These are phyloP conservation scores for Coniella lustricola DNA, from an alignment of 2,329 filamentous ascomycete genomes.

Conservation along the genomic window DNA sequence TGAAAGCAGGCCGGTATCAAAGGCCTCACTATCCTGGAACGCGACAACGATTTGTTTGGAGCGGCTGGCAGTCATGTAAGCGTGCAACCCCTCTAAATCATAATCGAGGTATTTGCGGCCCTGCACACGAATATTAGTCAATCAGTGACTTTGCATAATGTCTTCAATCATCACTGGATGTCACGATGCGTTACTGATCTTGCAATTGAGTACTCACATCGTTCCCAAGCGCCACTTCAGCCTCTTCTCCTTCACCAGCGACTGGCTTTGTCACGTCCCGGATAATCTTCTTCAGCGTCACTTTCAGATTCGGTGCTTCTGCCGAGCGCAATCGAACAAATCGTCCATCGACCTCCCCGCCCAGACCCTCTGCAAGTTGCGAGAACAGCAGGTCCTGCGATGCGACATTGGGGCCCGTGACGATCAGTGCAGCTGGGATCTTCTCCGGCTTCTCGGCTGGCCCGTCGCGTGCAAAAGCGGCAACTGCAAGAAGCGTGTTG, in stretches of 20 bases:
- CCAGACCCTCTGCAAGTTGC: slow-evolving; percentile 56
- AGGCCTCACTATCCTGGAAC: slow-evolving; percentile 77
- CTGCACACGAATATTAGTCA: slow-evolving; percentile 25
- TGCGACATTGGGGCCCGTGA: slow-evolving; percentile 72
- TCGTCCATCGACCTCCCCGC: slow-evolving; percentile 38
- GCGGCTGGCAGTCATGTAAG: slow-evolving; percentile 46
- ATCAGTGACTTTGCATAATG: too few relatives aligned
- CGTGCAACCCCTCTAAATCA: slow-evolving; percentile 64
- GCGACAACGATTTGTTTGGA: slow-evolving; percentile 60
- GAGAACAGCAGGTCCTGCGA: slow-evolving; percentile 68
- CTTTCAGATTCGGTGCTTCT: slow-evolving; percentile 68
- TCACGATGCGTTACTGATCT: too few relatives aligned
- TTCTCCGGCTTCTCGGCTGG: slow-evolving; percentile 29
- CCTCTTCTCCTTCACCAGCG: slow-evolving; percentile 43
- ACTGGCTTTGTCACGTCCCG: slow-evolving; percentile 53
- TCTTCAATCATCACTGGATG: too few relatives aligned
- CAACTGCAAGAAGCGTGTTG: slow-evolving; percentile 52
- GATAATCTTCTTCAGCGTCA: slow-evolving; percentile 65
- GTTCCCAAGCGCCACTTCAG: slow-evolving; percentile 36
- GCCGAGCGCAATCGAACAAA: slow-evolving; percentile 63
- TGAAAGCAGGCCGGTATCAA: slow-evolving; percentile 64
- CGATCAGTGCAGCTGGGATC: slow-evolving; percentile 64
- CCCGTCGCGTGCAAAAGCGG: slow-evolving; percentile 43
- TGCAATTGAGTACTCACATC: slow-evolving; percentile 33
- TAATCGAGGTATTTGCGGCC: slow-evolving; percentile 66